Base-by-base conservation (phyloP, 2,329 filamentous ascomycete genomes). In the Phialophora expanda region DNA sequence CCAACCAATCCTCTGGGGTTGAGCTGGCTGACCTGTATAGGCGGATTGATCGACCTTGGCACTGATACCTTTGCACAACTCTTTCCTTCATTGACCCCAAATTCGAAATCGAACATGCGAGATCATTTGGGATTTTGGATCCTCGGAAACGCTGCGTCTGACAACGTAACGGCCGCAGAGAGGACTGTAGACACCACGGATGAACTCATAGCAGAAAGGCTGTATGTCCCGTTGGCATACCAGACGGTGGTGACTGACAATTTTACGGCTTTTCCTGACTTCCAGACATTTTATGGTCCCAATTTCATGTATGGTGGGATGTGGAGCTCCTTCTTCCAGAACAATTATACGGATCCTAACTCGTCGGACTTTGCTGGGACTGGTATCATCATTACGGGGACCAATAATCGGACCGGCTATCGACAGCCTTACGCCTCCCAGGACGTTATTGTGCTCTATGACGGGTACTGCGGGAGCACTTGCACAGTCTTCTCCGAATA, bases 401-500 rank as follows among this genome's bases (percentile, higher is more conserved):
- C 85, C 71, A 76, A 80, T 56, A 79, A 78, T 68, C 79, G 80
- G 14, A 72, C 77, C 20, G 82, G 83, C 71, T 78, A 83, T 51
- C 78, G 81, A 0, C 67, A 67, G 46, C 86, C 85, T 1, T 89
- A 89, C 73, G 79, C 78, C 0, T 78, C 85, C 2, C 83, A 87
- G 64, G 82, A 89, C 73, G 83, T 89, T 53, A 64, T 73, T n/a
- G 69, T 71, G 24, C 57, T 71, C 6, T 62, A 64, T 59, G 86
- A 88, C 71, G 86, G 85, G 38, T 81, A 83, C 70, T 88, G 86
- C 73, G 83, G 83, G 24, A 87, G 84, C 0, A 85, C 85, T 2
- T 88, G 86, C 75, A 82, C 84, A 3, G 77, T 86, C 3, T 86
- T 86, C 67, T 80, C 81, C 11, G 83, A 87, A 69, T 80, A 87